phyloP scores from a whole-genome alignment of 345 rosid species.

The Nephelium lappaceum region DNA sequence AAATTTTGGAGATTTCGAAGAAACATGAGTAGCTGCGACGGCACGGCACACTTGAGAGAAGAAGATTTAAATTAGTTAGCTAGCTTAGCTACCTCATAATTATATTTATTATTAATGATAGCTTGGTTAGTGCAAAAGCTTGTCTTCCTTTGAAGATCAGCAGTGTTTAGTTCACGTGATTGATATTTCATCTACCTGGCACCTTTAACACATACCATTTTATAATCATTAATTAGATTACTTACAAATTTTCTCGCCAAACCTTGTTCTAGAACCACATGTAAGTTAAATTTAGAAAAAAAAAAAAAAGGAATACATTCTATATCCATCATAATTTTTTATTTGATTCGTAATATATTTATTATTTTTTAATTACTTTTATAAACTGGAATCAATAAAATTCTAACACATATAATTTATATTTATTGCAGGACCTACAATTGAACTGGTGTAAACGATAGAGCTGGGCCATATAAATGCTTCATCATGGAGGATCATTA shows the following conservation, averaged over 20 bases:
- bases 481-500: neutral
- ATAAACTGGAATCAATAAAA: no score
- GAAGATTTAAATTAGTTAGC: neutral
- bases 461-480: neutral
- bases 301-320: no score
- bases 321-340: neutral
- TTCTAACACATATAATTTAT: no score
- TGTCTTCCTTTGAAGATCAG: constrained; percentile 26
- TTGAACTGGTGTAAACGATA: neutral
- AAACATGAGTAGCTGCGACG: constrained; percentile 45
- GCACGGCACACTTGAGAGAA: constrained; percentile 33
- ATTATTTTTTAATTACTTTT: no score
- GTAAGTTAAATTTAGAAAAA: no score
- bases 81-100: constrained; percentile 6
- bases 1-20: constrained; percentile 8
- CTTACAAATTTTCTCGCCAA: neutral
- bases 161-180: neutral
- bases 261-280: no score
- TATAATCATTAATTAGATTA: neutral
- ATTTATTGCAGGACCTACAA: neutral
- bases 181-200: neutral
- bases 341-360: neutral
- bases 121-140: constrained; percentile 24
- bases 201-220: neutral
- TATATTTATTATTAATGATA: constrained; percentile 4